phyloP scores from a whole-genome alignment of 2,329 filamentous ascomycete genomes.

The Pleomassaria siparia region DNA sequence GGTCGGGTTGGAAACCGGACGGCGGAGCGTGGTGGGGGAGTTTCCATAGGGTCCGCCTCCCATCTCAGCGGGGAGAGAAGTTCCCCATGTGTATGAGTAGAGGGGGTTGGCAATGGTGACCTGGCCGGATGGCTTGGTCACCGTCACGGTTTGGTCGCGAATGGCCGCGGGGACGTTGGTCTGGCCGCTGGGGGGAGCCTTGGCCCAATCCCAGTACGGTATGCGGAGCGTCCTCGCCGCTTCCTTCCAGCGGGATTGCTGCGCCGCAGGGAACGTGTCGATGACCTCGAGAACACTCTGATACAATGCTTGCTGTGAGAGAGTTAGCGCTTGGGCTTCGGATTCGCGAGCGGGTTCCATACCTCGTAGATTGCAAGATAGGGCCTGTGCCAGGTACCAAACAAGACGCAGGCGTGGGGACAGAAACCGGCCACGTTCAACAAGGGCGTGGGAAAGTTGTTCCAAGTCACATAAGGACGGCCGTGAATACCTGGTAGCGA shows the following conservation, averaged over 20 bases:
- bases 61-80: constrained; percentile 58
- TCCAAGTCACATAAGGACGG: constrained; percentile 65
- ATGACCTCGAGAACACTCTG: constrained; percentile 45
- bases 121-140: constrained; percentile 46
- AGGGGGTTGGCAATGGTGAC: constrained; percentile 49
- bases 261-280: constrained; percentile 43
- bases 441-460: constrained; percentile 44
- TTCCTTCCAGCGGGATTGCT: constrained; percentile 42
- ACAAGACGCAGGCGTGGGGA: constrained; percentile 72
- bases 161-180: constrained; percentile 37
- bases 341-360: constrained; percentile 5
- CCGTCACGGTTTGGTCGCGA: constrained; percentile 45
- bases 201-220: constrained; percentile 55
- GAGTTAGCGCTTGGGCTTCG: background rate
- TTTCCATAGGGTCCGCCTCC: constrained; percentile 38
- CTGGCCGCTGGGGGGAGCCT: constrained; percentile 32
- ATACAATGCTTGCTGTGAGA: constrained; percentile 46
- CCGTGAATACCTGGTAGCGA: constrained; percentile 70
- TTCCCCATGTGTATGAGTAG: constrained; percentile 47
- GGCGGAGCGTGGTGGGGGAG: constrained; percentile 34
- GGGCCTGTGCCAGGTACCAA: constrained; percentile 81
- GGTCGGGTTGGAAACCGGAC: constrained; percentile 34
- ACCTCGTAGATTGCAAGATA: constrained; percentile 69
- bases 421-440: constrained; percentile 69
- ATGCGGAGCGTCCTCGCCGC: constrained; percentile 46